These are phyloP conservation scores for Chrysoporthe austroafricana DNA, from an alignment of 2,329 filamentous ascomycete species.

Conservation along the genomic window DNA sequence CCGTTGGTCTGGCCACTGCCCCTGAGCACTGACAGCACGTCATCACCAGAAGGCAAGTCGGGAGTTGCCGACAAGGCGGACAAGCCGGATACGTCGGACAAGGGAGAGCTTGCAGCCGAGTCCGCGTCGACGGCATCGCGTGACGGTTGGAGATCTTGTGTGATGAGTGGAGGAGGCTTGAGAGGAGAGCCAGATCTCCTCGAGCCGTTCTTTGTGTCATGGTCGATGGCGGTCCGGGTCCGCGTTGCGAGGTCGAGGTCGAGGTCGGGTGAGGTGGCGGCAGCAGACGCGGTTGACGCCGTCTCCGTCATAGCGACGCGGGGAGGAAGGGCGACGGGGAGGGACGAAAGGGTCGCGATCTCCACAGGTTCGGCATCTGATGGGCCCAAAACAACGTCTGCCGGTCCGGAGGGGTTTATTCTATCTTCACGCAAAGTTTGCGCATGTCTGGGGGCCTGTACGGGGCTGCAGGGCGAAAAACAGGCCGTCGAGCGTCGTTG, in stretches of 20 bases:
- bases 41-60: conserved; percentile 17
- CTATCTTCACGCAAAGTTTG: conserved; percentile 54
- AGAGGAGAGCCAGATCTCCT: conserved; percentile 6
- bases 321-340: conserved; percentile 34
- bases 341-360: conserved; percentile 52
- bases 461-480: conserved; percentile 51
- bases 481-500: conserved; percentile 46
- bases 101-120: conserved; percentile 25
- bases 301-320: conserved; percentile 61
- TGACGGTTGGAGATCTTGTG: conserved; percentile 7
- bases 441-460: conserved; percentile 57
- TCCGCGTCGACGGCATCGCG: conserved; percentile 10
- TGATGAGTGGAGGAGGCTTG: conserved; percentile 19
- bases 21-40: neutral
- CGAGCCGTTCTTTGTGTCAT: conserved; percentile 4
- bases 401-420: conserved; percentile 49
- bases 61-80: conserved; percentile 25
- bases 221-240: conserved; percentile 3
- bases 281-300: conserved; percentile 46
- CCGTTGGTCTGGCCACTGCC: conserved; percentile 32
- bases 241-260: conserved; percentile 2
- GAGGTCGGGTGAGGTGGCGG: conserved; percentile 5
- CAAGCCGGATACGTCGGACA: conserved; percentile 15
- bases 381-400: conserved; percentile 59
- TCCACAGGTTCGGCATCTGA: conserved; percentile 63